Conservation (phyloP, 495 filamentous ascomycete species). For the Tuber indicum region DNA sequence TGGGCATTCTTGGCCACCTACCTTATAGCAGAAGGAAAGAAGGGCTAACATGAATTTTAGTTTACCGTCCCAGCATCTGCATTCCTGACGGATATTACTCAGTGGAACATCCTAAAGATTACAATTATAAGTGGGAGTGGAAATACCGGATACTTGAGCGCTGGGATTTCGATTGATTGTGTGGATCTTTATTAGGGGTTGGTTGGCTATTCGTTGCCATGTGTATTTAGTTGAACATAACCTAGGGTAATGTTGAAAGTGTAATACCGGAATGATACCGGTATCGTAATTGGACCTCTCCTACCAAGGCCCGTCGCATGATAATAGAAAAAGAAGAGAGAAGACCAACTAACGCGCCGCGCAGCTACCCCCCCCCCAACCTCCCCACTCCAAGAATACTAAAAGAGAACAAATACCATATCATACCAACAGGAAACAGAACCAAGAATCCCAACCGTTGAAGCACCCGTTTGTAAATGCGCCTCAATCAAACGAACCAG, state of each 20-base stretch:
- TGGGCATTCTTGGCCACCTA: neutral
- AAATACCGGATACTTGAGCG: conserved; percentile 15
- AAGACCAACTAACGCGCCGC: no score
- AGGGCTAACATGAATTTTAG: conserved; percentile 3
- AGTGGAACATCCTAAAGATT: conserved; percentile 23
- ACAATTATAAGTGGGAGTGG: conserved; percentile 22
- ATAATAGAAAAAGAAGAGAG: no score
- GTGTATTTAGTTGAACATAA: neutral
- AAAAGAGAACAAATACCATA: no score
- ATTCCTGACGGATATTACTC: conserved; percentile 15
- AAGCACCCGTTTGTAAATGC: no score
- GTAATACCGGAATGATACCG: neutral
- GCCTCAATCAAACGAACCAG: no score
- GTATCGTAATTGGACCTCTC: neutral
- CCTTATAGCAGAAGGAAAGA: neutral
- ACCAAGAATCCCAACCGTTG: no score
- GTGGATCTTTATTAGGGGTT: conserved; percentile 23
- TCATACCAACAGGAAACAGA: no score
- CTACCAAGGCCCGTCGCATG: neutral
- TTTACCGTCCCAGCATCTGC: conserved; percentile 11
- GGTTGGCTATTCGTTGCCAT: neutral
- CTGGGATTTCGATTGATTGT: conserved; percentile 27
- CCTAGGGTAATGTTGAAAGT: neutral
- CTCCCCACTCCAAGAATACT: no score
- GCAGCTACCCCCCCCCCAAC: no score